Base-by-base conservation (phyloP, 2,329 filamentous ascomycete genomes). In the Fusarium tjaetaba region DNA sequence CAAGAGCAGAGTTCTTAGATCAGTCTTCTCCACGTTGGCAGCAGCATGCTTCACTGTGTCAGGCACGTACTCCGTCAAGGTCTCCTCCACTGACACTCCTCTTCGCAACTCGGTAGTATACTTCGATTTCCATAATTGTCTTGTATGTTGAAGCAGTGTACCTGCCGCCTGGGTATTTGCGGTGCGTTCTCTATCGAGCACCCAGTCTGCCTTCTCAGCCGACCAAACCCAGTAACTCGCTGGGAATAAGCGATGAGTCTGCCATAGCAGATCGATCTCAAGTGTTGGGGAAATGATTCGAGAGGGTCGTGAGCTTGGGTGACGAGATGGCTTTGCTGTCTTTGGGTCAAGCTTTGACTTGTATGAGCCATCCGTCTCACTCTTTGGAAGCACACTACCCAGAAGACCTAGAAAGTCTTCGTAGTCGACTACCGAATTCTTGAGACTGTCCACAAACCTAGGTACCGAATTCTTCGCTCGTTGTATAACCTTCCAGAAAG, bases 201-300 rank as follows among this genome's bases (percentile, higher is more conserved):
- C 8, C 61, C 61, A 66, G 10, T 28, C 26, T 7, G 64, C 61
- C 5, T 58, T 46, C 26, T 66, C 43, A 13, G 22, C 10, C 7
- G 61, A 32, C 32, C 34, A 66, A 30, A 15, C 4, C 64, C 64
- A 66, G 26, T 66, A 66, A 0, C 24, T 45, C 2, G 36, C 64
- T 1, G 64, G 49, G 13, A 49, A 66, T 1, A 66, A 26, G 7
- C 49, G 30, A 7, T 66, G 64, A 2, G 64, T 66, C 0, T 66
- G 61, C 64, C 64, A 66, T 20, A 66, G 13, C 4, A 66, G n/a
- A 5, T 66, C 43, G 4, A 65, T 43, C n/a, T 66, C 42, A 2
- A 66, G 11, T 0, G 64, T 59, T 9, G 43, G 64, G 0, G 64
- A 43, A 0, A 66, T 2, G 2, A 66, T 10, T 1, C 22, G 30